Evolutionary conservation across 345 rosid species (phyloP), one percentile per base, ranked within the genome.

Genomic region (Pistacia integerrima): DNA sequence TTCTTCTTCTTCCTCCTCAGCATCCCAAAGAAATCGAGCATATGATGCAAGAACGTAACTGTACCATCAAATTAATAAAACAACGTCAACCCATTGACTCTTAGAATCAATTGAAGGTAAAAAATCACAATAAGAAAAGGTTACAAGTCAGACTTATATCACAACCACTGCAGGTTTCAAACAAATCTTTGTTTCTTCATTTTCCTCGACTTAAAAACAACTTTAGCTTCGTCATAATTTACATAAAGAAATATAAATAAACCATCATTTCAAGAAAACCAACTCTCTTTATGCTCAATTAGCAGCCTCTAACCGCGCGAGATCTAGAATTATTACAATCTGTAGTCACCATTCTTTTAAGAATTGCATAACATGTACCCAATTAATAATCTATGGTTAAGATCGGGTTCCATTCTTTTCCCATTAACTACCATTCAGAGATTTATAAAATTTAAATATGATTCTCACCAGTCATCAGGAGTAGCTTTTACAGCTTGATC

Each of bases 11-110:
- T 88, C 95, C 36, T 92, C 97, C 61, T 91, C 96, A 38, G 94
- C 83, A 33, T 95, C 97, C 98, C 98, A 95, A 13, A 95, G 93
- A 78, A 93, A 95, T 59, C 87, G 81, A 10, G 97, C 97, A 84
- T 93, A 92, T 0, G 99, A 93, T 55, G 99, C 99, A 74, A 93
- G 85, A 20, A 95, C 93, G 79, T 83, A 88, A 78, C 97, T 94
- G 87, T 83, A 86, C 36, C 80, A 85, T 48, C 78, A 78, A 74
- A 65, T 58, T n/a, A 64, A 72, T 36, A 56, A 48, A 74, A 10
- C 33, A 69, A n/a, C 35, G 64, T 77, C 44, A 70, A 38, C 25
- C 63, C 20, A 65, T 7, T 28, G 2, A 25, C 18, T 48, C 17
- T 49, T 18, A 28, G 12, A 60, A 49, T 12, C 8, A 48, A 57